Evolutionary conservation across 345 rosid species (phyloP), one percentile per base, ranked within the genome.

Genomic region (Rhodamnia rubescens): DNA sequence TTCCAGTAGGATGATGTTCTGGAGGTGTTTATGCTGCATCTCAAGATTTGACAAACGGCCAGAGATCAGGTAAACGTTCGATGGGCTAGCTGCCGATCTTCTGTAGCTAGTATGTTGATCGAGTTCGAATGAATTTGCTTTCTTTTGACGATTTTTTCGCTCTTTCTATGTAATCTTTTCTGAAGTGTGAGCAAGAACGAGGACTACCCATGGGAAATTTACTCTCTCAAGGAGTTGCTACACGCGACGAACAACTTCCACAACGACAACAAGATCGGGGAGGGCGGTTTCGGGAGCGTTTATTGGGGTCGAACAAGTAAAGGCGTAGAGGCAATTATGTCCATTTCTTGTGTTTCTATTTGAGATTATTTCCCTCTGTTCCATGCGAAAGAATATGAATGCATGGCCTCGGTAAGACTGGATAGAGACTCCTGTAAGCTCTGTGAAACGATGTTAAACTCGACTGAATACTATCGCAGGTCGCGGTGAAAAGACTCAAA

Each of bases 261-360:
- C 53, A 82, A 92, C 21, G 94, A 93, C 84, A 94, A 91, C 84
- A 94, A 93, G 89, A 93, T 94, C 10, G 95, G 97, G 11, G 95
- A 94, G 82, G 97, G 95, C 13, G 95, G 95, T 7, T 94, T 90
- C 53, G 97, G 95, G 50, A 92, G 93, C 53, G 95, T 94, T 16
- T 94, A 91, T 36, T 91, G 94, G 94, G 97, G 97, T 57, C 91
- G 90, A 58, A 93, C 94, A 89, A 91, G 90, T 90, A 87, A 90
- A 90, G 94, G 97, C 87, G 85, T 53, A 27, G 94, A 94, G 94
- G 94, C 90, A 93, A 87, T 53, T 50, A 42, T 52, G 51, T 53
- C 53, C 56, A 47, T 61, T 24, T 10, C 36, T 80, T n/a, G 10
- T 56, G 74, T 6, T 83, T 42, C 36, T 83, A 47, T 44, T 7